These are phyloP conservation scores for Solanum commersonii DNA, from an alignment of 257 asterid species.

Conservation along the genomic window DNA sequence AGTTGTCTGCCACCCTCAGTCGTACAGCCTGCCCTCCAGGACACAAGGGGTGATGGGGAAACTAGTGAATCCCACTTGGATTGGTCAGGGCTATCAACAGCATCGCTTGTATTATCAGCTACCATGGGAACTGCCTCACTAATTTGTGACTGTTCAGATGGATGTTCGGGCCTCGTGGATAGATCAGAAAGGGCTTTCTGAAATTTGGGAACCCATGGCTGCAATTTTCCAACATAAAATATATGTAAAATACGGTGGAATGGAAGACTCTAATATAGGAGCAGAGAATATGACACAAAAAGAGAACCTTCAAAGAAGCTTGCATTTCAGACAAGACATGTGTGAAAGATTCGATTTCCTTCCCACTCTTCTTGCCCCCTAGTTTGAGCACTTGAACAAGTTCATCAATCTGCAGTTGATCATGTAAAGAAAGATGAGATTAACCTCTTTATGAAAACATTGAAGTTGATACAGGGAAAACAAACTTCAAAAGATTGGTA, in stretches of 20 bases:
- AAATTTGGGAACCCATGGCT: conserved; percentile 82
- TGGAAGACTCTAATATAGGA: not conserved
- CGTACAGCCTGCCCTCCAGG: conserved; percentile 75
- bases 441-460: not conserved
- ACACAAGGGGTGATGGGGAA: conserved; percentile 92
- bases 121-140: conserved; percentile 5
- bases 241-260: not conserved
- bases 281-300: not conserved
- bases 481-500: not conserved
- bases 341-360: conserved; percentile 62
- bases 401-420: conserved; percentile 72
- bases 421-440: not conserved
- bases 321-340: conserved; percentile 62
- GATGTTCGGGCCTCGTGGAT: conserved; percentile 16
- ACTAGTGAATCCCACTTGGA: conserved; percentile 58
- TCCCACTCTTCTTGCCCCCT: conserved; percentile 28
- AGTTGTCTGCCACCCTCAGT: conserved; percentile 62
- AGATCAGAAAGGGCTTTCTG: conserved; percentile 34
- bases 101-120: conserved; percentile 9
- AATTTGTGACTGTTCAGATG: conserved; percentile 21
- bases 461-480: not conserved
- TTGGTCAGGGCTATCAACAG: conserved; percentile 48
- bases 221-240: conserved; percentile 19
- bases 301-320: conserved; percentile 62
- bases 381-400: conserved; percentile 58